Base-by-base conservation (phyloP, 441 rosid genomes). In the Erysimum pusillum region DNA sequence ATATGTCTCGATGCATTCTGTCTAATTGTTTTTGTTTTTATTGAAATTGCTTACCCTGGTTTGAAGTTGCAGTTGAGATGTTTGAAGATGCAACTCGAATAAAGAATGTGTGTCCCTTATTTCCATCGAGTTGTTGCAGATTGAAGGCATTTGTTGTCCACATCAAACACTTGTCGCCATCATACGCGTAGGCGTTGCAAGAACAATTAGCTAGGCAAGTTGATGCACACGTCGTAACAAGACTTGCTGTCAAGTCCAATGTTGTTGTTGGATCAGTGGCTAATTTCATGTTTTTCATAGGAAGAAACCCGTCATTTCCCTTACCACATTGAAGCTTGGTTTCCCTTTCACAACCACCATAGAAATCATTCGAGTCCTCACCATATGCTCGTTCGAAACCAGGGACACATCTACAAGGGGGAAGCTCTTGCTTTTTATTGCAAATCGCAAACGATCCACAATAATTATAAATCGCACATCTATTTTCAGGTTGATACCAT, bases 401-500 rank as follows among this genome's bases (percentile, higher is more conserved):
- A 64, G 18, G 58, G 44, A 15, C 10, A 57, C 78, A 74, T 7
- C 3, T 4, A 45, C 72, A 64, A 0, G 6, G n/a, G n/a, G n/a
- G n/a, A n/a, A n/a, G n/a, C n/a, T n/a, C n/a, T n/a, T n/a, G n/a
- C n/a, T n/a, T n/a, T n/a, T n/a, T 7, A 11, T 20, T 0, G 12
- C 78, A 74, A 22, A 74, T 66, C 6, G 22, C 59, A 65, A 74
- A 74, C 1, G 71, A 7, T 9, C 63, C 76, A 41, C 76, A 63
- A 3, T 13, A 52, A 17, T 7, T 42, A n/a, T 63, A 54, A 54
- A 20, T 18, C 0, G 7, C 4, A 54, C 64, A 73, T 58, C 4
- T 57, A 6, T n/a, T 1, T 1, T 14, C 1, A 44, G 63, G 63
- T 34, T 2, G 51, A 22, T 22, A 25, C 5, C 18, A n/a, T n/a